phyloP scores from a whole-genome alignment of 176 grass and related monocot genomes.

The Poa annua region DNA sequence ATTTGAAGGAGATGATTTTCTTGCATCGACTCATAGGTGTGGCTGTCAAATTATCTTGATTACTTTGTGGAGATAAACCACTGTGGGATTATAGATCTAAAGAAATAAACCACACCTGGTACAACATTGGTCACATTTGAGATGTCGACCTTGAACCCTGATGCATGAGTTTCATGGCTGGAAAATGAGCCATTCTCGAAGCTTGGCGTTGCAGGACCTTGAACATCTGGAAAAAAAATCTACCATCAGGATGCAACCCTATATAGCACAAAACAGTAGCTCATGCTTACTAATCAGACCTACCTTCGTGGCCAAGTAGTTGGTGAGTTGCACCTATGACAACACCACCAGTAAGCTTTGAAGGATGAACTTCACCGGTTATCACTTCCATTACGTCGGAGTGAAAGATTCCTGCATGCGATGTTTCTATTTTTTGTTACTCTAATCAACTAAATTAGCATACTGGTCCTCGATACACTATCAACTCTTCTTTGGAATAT shows the following conservation, averaged over 20 bases:
- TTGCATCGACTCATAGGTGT: neutral
- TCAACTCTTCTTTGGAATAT: neutral
- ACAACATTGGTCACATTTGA: neutral
- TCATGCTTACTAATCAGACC: neutral
- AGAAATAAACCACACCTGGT: constrained; percentile 37
- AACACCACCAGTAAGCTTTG: neutral
- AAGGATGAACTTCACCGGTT: constrained; percentile 20
- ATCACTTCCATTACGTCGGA: neutral
- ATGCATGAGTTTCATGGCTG: neutral
- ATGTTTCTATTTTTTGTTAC: constrained; percentile 24
- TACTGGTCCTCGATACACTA: neutral
- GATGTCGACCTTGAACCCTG: neutral
- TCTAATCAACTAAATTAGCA: neutral
- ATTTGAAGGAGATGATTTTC: neutral
- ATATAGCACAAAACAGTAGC: neutral
- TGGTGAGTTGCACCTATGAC: neutral
- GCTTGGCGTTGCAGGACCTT: neutral
- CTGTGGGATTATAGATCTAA: constrained; percentile 8
- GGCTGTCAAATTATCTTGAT: neutral
- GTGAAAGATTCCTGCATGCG: constrained; percentile 29
- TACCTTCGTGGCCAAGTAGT: constrained; percentile 16
- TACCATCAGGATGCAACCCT: constrained; percentile 14
- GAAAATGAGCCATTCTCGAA: constrained; percentile 10
- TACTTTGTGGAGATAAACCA: neutral
- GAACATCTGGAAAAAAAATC: constrained; percentile 16